Base-by-base conservation (phyloP, 306 rosid genomes). In the Cucurbita pepo region DNA sequence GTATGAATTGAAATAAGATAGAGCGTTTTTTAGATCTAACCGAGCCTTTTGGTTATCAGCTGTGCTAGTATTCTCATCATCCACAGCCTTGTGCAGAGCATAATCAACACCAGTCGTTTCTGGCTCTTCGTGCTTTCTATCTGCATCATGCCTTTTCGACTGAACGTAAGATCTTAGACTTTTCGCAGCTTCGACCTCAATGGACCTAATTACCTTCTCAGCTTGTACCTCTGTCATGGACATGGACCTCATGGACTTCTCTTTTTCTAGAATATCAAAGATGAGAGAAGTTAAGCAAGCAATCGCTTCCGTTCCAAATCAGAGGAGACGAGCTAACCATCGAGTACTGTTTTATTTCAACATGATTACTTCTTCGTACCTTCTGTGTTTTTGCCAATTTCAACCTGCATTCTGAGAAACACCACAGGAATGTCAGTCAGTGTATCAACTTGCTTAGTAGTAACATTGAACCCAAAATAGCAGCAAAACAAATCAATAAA, bases 331-430 rank as follows among this genome's bases (percentile, higher is more conserved):
- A 75, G 60, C 84, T 83, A 83, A 90, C 98, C 83, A 74, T 89
- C 96, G 19, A 85, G 89, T 16, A 91, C 90, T 71, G 86, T 89
- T 77, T 91, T 97, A 75, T 90, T 94, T 75, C 92, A 94, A 79
- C 89, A 83, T 47, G 86, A 77, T 48, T 55, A 89, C 81, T 83
- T 87, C 52, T 79, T 83, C 66, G 89, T 81, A 37, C 97, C 98
- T 87, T 93, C 96, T 25, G 97, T 83, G 90, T 80, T 86, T 81
- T 89, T 94, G 83, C 95, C 88, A 55, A 94, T 96, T 83, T 94
- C 97, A 78, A 94, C 98, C 88, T 94, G 98, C 98, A 94, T 94
- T 88, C 98, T 94, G 92, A 56, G 58, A 72, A 16, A 74, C 8
- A 5, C 57, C 74, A 1, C 14, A 34, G 30, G 16, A 51, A 34